A percentile compares a stretch with the other conserved stretches of the same genome.
phyloP scores from a whole-genome alignment of 495 filamentous ascomycete genomes.

The Mytilinidion resinicola region DNA sequence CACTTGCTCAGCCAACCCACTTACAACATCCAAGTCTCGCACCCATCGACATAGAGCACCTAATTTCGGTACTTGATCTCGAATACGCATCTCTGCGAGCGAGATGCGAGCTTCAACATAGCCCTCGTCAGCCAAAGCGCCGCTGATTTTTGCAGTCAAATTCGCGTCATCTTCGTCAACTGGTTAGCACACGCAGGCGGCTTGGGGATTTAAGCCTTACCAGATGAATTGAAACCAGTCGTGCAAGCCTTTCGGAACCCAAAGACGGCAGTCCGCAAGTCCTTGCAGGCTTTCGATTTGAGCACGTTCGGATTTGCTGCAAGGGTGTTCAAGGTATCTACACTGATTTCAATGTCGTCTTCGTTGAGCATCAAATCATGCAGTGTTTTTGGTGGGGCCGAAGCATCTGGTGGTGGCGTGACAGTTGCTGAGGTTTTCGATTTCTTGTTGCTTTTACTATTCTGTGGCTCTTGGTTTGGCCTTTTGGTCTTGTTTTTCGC shows the following conservation, averaged over 20 bases:
- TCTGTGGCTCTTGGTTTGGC: too few species aligned
- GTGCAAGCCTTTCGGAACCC: conserved; percentile 43
- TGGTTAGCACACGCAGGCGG: too few species aligned
- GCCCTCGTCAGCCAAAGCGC: conserved; percentile 40
- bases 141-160: conserved; percentile 40
- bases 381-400: conserved; percentile 32
- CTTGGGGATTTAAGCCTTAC: too few species aligned
- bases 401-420: conserved; percentile 33
- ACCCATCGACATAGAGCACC: conserved; percentile 48
- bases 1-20: conserved; percentile 30
- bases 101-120: conserved; percentile 40
- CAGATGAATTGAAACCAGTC: conserved; percentile 38
- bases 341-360: conserved; percentile 43
- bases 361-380: conserved; percentile 32
- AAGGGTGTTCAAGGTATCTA: conserved; percentile 41
- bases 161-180: conserved; percentile 23
- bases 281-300: conserved; percentile 43
- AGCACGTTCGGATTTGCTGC: conserved; percentile 39
- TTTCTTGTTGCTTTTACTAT: too few species aligned
- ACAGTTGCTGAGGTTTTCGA: conserved; percentile 25
- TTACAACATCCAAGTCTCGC: conserved; percentile 44
- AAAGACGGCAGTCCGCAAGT: conserved; percentile 42
- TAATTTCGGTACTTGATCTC: conserved; percentile 39
- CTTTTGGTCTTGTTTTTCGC: too few species aligned
- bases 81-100: conserved; percentile 44